Evolutionary conservation across 371 early-diverging fungal species (phyloP).

Genomic region (Apophysomyces trapeziformis): DNA sequence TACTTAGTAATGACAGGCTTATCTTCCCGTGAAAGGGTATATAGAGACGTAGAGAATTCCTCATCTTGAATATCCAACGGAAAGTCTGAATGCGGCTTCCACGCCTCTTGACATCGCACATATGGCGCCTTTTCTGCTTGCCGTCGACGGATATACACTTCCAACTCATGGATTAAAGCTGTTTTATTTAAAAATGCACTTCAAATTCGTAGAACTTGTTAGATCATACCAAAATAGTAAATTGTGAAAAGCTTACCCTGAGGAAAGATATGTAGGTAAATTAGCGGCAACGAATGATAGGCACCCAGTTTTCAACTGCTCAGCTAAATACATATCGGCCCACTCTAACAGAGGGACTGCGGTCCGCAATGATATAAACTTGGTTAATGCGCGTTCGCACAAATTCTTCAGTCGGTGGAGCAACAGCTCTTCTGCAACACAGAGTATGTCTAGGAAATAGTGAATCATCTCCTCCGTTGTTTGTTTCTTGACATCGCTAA

Average conservation of each 20-base stretch:
- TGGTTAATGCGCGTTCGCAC: slow-evolving; percentile 53
- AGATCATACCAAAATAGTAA: too few species aligned
- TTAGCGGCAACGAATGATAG: slow-evolving; percentile 66
- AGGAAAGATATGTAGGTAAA: slow-evolving; percentile 59
- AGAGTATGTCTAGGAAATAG: slow-evolving; percentile 58
- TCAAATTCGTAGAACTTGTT: background rate
- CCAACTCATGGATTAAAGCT: slow-evolving; percentile 30
- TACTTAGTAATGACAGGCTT: slow-evolving; percentile 17
- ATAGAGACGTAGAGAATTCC: slow-evolving; percentile 39
- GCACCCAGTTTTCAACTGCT: slow-evolving; percentile 56
- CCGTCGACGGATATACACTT: slow-evolving; percentile 23
- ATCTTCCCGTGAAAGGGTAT: slow-evolving; percentile 32
- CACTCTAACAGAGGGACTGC: slow-evolving; percentile 56
- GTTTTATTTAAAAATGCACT: background rate
- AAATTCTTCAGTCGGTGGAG: slow-evolving; percentile 60
- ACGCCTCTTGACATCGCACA: background rate
- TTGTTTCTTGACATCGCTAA: slow-evolving; percentile 43
- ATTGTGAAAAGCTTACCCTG: slow-evolving; percentile 37
- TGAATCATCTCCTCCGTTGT: slow-evolving; percentile 54
- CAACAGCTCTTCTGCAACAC: slow-evolving; percentile 69
- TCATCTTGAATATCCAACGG: slow-evolving; percentile 21
- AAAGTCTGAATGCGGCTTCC: background rate
- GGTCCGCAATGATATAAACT: slow-evolving; percentile 58
- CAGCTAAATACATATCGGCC: slow-evolving; percentile 59
- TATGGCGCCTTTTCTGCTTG: slow-evolving; percentile 28